These are phyloP conservation scores for Lavandula angustifolia DNA, from an alignment of 257 asterid genomes.

Conservation along the genomic window DNA sequence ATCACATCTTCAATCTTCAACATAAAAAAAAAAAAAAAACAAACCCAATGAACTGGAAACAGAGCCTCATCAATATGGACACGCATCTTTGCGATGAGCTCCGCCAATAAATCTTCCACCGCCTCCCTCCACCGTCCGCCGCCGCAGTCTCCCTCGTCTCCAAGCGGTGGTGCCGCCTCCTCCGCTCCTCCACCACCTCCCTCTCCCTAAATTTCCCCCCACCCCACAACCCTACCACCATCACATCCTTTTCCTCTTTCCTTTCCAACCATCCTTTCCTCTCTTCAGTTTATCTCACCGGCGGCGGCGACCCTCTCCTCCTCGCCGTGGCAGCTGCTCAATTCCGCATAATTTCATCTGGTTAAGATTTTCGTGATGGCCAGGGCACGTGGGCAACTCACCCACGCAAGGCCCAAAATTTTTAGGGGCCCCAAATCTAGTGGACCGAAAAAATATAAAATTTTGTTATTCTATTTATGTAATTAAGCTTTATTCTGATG, in stretches of 20 bases:
- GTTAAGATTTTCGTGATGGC: no score
- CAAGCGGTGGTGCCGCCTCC: constrained; percentile 67
- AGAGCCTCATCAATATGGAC: constrained; percentile 45
- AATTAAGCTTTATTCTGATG: no score
- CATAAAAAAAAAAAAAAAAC: neutral
- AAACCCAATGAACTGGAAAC: neutral
- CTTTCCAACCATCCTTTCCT: constrained; percentile 55
- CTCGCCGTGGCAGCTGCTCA: constrained; percentile 39
- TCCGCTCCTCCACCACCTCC: constrained; percentile 64
- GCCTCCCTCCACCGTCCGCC: constrained; percentile 61
- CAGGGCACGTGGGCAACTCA: no score
- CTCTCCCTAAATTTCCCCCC: constrained; percentile 52
- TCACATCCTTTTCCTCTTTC: constrained; percentile 44
- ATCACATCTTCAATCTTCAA: neutral
- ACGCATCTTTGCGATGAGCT: constrained; percentile 78
- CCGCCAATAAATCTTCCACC: constrained; percentile 77
- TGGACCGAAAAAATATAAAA: no score
- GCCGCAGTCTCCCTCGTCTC: constrained; percentile 67
- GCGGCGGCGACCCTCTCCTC: constrained; percentile 37
- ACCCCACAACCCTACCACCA: constrained; percentile 36
- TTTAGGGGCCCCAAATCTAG: no score
- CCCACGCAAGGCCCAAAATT: no score
- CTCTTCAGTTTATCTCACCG: constrained; percentile 51
- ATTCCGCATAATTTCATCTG: no score
- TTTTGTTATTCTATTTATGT: no score